These are phyloP conservation scores for Moesziomyces aphidis DNA, from an alignment of 1,284 basidiomycete species.

Conservation along the genomic window DNA sequence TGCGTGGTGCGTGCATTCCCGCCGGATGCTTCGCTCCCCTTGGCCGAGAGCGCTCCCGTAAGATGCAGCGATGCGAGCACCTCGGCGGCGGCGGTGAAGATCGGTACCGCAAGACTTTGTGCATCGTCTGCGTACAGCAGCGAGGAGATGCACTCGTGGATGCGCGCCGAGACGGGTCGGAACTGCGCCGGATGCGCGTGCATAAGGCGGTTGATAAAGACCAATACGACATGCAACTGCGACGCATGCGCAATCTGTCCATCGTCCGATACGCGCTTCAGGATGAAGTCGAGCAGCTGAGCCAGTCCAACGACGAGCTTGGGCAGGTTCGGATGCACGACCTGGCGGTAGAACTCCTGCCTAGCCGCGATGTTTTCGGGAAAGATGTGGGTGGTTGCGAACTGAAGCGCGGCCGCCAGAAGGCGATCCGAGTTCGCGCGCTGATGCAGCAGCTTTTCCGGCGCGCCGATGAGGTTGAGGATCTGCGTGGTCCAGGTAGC, in stretches of 20 bases:
- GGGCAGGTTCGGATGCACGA: constrained; percentile 46
- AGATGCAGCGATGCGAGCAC: constrained; percentile 50
- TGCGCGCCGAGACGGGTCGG: constrained; percentile 37
- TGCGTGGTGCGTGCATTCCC: constrained; percentile 43
- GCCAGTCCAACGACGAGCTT: constrained; percentile 24
- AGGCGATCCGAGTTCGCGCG: constrained; percentile 19
- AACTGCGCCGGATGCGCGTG: constrained; percentile 43
- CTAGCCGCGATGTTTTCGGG: constrained; percentile 27
- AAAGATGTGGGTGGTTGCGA: constrained; percentile 30
- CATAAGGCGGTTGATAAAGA: constrained; percentile 28
- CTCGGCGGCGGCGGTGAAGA: constrained; percentile 27
- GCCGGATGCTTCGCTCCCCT: constrained; percentile 37
- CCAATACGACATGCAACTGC: constrained; percentile 22
- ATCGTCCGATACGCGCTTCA: constrained; percentile 6
- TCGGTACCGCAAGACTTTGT: constrained; percentile 3
- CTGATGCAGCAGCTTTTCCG: constrained; percentile 29
- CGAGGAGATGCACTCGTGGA: constrained; percentile 37
- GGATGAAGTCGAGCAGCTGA: constrained; percentile 21
- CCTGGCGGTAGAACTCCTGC: constrained; percentile 54
- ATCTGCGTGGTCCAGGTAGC: constrained; percentile 42
- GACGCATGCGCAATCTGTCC: constrained; percentile 5
- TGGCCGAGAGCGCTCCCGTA: constrained; percentile 46
- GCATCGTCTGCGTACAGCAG: constrained; percentile 36
- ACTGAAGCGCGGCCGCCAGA: constrained; percentile 22
- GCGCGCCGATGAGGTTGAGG: constrained; percentile 31